These are phyloP conservation scores for Leucocoprinus leucothites DNA, from an alignment of 768 basidiomycete species.

Conservation along the genomic window DNA sequence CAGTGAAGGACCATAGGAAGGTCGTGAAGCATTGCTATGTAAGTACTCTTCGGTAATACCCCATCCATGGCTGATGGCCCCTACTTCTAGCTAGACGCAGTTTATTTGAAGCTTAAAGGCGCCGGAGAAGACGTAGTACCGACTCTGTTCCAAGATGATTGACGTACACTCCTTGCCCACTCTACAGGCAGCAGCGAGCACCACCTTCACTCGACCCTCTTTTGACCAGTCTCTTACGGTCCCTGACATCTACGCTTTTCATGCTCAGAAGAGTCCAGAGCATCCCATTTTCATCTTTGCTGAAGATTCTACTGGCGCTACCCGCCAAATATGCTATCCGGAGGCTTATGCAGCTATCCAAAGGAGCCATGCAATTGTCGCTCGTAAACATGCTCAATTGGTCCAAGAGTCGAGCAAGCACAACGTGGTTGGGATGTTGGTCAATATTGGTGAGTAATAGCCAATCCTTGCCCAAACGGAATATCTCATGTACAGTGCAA, in stretches of 20 bases:
- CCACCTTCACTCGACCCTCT: slow-evolving; percentile 1
- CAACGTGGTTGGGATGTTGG: neutral
- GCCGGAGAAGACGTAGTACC: no score
- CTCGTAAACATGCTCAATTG: neutral
- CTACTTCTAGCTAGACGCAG: no score
- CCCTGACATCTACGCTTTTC: neutral
- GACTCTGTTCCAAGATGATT: neutral
- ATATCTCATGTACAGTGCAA: neutral
- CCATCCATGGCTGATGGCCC: no score
- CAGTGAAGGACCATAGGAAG: no score
- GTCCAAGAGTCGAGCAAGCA: neutral
- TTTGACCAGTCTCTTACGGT: neutral
- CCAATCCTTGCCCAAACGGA: neutral
- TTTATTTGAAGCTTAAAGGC: no score
- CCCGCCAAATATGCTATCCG: neutral
- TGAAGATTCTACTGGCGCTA: neutral
- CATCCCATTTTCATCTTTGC: neutral
- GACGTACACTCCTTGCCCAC: neutral
- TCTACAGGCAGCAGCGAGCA: neutral
- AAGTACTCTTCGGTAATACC: no score
- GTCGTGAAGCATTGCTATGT: no score
- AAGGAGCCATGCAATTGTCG: neutral
- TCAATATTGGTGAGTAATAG: neutral
- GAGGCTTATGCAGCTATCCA: slow-evolving; percentile 1
- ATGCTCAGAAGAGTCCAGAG: neutral